Evolutionary conservation across 768 basidiomycete species (phyloP).

Genomic region (Chalciporus chontae): DNA sequence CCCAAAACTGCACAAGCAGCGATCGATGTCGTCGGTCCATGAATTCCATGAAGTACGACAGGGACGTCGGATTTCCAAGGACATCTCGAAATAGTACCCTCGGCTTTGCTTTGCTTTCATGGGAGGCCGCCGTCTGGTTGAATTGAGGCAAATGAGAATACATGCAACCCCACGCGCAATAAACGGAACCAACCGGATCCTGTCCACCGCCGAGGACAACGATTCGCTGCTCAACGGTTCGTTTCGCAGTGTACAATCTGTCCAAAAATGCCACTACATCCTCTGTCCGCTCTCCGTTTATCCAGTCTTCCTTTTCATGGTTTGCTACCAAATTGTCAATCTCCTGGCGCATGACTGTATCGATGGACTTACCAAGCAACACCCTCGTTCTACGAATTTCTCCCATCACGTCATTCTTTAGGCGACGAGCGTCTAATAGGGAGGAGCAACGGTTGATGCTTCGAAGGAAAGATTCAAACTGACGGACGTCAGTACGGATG

Average conservation of each 20-base stretch:
- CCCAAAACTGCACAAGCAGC: slow-evolving; percentile 92
- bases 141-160: neutral
- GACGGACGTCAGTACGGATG: slow-evolving; percentile 71
- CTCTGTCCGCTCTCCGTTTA: slow-evolving; percentile 81
- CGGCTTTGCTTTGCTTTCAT: slow-evolving; percentile 44
- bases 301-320: slow-evolving; percentile 87
- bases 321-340: slow-evolving; percentile 47
- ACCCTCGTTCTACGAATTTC: slow-evolving; percentile 82
- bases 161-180: slow-evolving; percentile 1
- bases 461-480: slow-evolving; percentile 88
- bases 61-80: slow-evolving; percentile 81
- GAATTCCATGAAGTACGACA: slow-evolving; percentile 97
- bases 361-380: slow-evolving; percentile 52
- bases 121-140: slow-evolving; percentile 37
- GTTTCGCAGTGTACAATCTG: slow-evolving; percentile 84
- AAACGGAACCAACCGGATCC: slow-evolving; percentile 45
- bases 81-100: slow-evolving; percentile 70
- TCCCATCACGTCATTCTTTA: slow-evolving; percentile 91
- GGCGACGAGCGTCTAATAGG: slow-evolving; percentile 80
- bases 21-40: slow-evolving; percentile 90
- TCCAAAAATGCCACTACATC: slow-evolving; percentile 85
- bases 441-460: slow-evolving; percentile 82
- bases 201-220: slow-evolving; percentile 69
- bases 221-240: slow-evolving; percentile 84
- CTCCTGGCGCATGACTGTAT: neutral